Conservation (phyloP, 2,329 filamentous ascomycete genomes). For the Cladorrhinum sp. region DNA sequence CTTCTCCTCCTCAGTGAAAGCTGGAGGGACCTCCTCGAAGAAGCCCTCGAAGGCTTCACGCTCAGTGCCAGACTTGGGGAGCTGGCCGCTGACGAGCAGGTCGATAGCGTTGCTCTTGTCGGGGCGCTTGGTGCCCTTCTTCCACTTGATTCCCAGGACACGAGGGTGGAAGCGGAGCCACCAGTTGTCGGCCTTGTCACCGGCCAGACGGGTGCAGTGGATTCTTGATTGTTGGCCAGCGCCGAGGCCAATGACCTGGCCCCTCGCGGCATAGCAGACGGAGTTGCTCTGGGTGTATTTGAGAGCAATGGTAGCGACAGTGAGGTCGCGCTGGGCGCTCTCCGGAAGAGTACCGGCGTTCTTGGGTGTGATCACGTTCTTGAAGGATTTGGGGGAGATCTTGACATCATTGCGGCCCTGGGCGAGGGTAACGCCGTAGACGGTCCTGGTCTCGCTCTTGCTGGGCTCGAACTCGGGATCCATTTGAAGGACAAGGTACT, state of each 20-base stretch:
- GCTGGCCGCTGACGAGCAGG: slow-evolving; percentile 84
- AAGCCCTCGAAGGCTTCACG: slow-evolving; percentile 80
- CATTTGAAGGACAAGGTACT: slow-evolving; percentile 94
- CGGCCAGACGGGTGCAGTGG: slow-evolving; percentile 94
- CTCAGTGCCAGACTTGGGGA: slow-evolving; percentile 80
- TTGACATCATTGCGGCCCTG: slow-evolving; percentile 91
- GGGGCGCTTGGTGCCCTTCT: slow-evolving; percentile 92
- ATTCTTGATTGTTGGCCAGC: slow-evolving; percentile 97
- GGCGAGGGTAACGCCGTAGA: slow-evolving; percentile 83
- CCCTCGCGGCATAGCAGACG: slow-evolving; percentile 93
- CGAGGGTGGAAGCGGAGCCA: slow-evolving; percentile 98
- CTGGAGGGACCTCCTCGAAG: slow-evolving; percentile 82
- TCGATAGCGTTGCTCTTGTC: slow-evolving; percentile 99
- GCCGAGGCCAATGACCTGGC: slow-evolving; percentile 89
- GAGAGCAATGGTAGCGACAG: slow-evolving; percentile 91
- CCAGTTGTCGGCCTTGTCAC: slow-evolving; percentile 99
- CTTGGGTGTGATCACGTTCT: slow-evolving; percentile 81
- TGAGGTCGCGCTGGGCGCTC: slow-evolving; percentile 80
- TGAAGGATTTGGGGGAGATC: slow-evolving; percentile 83
- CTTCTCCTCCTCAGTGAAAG: slow-evolving; percentile 82
- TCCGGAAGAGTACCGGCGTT: slow-evolving; percentile 70
- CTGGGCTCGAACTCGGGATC: slow-evolving; percentile 80
- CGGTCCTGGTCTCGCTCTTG: slow-evolving; percentile 77
- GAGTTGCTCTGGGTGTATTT: slow-evolving; percentile 99
- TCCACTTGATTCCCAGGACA: slow-evolving; percentile 87